These are phyloP conservation scores for Globisporangium okanoganense DNA, from an alignment of 352 stramenopile genomes.

Conservation along the genomic window DNA sequence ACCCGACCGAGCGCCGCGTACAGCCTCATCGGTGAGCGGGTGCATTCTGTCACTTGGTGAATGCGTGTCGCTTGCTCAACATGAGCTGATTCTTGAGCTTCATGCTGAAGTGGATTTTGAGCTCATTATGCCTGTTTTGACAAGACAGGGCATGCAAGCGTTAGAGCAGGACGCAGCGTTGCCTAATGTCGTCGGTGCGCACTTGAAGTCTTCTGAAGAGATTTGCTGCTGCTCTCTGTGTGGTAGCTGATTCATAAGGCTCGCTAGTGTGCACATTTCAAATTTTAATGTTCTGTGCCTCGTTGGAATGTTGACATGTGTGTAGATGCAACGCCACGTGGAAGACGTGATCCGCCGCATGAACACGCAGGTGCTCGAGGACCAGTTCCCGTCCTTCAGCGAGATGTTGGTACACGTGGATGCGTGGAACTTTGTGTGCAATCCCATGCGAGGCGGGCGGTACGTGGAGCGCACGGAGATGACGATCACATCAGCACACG, in stretches of 20 bases:
- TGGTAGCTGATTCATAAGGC: background rate
- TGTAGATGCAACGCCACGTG: constrained; percentile 45
- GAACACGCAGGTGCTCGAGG: constrained; percentile 69
- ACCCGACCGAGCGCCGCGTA: constrained; percentile 66
- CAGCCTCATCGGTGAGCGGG: constrained; percentile 71
- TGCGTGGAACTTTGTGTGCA: constrained; percentile 63
- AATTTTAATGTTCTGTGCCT: background rate
- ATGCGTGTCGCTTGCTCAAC: no score
- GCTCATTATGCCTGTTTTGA: background rate
- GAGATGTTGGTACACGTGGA: constrained; percentile 81
- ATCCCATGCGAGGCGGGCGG: constrained; percentile 50
- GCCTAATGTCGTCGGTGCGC: constrained; percentile 33
- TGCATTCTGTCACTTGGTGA: no score
- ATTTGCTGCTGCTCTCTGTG: background rate
- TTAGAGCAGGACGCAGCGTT: constrained; percentile 53
- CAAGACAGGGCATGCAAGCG: constrained; percentile 50
- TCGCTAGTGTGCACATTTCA: background rate
- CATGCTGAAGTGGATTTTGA: background rate
- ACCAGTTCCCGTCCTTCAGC: constrained; percentile 75
- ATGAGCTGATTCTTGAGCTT: no score
- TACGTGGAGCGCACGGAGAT: constrained; percentile 70
- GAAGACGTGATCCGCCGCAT: constrained; percentile 52
- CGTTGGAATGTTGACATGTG: background rate
- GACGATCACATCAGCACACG: constrained; percentile 76
- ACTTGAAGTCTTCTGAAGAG: constrained; percentile 46